These are phyloP conservation scores for Solanum lignicaule DNA, from an alignment of 257 asterid species.

Conservation along the genomic window DNA sequence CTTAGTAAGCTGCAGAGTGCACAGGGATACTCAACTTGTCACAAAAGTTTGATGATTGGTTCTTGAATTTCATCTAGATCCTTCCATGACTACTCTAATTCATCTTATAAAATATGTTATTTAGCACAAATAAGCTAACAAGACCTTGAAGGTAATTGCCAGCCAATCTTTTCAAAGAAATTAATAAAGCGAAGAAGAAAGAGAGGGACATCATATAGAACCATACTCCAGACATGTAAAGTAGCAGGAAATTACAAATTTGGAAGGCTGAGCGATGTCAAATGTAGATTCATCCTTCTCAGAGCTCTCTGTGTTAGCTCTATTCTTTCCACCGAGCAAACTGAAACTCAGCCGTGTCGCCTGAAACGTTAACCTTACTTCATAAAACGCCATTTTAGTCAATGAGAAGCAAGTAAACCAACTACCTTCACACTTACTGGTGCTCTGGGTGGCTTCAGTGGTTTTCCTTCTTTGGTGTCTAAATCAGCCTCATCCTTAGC, in stretches of 20 bases:
- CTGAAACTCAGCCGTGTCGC: slow-evolving; percentile 4
- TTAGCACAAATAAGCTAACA: not conserved
- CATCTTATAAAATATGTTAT: not conserved
- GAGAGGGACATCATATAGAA: not conserved
- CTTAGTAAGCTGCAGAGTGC: not conserved
- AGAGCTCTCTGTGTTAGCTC: slow-evolving; percentile 15
- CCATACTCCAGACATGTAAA: not conserved
- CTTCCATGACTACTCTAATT: not conserved
- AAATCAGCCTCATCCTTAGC: slow-evolving; percentile 24
- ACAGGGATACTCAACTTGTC: not conserved
- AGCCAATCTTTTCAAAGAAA: not conserved
- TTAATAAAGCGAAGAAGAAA: not conserved
- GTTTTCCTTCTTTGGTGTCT: slow-evolving; percentile 22
- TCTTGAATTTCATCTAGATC: not conserved
- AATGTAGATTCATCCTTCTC: slow-evolving; percentile 21
- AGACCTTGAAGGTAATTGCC: not conserved
- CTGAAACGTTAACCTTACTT: not conserved
- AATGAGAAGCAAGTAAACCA: not conserved
- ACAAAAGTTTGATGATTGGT: not conserved
- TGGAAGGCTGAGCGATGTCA: slow-evolving; percentile 21
- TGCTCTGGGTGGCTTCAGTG: slow-evolving; percentile 51
- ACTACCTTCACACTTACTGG: slow-evolving; percentile 34
- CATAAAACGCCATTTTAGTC: not conserved
- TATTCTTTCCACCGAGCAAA: slow-evolving; percentile 16
- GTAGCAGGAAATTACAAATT: slow-evolving; percentile 14